These are phyloP conservation scores for Colletotrichum sp. DNA, from an alignment of 2,329 filamentous ascomycete genomes.

Conservation along the genomic window DNA sequence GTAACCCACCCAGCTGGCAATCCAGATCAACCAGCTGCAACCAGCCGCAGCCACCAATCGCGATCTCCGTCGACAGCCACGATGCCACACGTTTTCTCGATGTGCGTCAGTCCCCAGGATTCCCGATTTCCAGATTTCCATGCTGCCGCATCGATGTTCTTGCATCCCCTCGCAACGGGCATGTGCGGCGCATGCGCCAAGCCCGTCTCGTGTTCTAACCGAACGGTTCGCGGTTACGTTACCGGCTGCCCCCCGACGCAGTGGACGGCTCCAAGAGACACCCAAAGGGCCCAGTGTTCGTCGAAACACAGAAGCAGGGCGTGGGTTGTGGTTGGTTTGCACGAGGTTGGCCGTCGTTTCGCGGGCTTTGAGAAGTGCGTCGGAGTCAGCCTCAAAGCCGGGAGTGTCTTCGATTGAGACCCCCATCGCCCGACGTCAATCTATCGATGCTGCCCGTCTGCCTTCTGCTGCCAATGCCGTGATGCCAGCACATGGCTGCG, in stretches of 20 bases:
- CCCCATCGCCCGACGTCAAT: background rate
- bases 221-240: background rate
- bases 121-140: background rate
- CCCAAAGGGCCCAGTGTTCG: background rate
- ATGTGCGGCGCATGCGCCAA: background rate
- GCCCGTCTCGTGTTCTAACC: background rate
- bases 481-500: background rate
- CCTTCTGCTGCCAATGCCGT: background rate
- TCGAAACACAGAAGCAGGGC: background rate
- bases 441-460: background rate
- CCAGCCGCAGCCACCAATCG: background rate
- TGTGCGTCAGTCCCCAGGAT: background rate
- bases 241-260: background rate
- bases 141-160: background rate
- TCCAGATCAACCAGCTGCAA: background rate
- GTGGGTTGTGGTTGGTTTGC: background rate
- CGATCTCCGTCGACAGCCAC: background rate
- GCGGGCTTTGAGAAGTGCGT: background rate
- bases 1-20: background rate
- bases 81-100: slow-evolving; percentile 8
- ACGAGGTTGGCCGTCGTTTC: background rate
- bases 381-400: background rate
- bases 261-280: background rate
- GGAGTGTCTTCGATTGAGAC: slow-evolving; percentile 6
- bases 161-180: background rate